Evolutionary conservation across 805 yeast genomes (phyloP).

Genomic region (Lachancea sp.): DNA sequence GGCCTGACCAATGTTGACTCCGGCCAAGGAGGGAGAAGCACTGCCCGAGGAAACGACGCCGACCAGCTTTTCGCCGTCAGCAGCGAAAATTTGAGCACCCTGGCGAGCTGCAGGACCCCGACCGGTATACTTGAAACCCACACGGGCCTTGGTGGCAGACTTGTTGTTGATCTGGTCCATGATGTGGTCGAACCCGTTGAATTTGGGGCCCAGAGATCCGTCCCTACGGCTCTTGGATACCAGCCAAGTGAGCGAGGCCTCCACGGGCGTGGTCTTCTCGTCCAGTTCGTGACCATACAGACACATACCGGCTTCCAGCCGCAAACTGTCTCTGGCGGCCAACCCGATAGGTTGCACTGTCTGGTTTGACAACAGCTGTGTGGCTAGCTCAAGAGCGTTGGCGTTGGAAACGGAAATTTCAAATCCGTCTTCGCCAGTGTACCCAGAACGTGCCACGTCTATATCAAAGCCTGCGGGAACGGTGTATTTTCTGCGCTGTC

Average conservation of each 20-base stretch:
- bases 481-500: conserved; percentile 38
- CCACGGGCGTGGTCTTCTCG: conserved; percentile 77
- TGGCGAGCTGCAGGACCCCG: conserved; percentile 93
- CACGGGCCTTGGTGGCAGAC: conserved; percentile 50
- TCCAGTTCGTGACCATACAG: conserved; percentile 88
- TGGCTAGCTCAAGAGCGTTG: conserved; percentile 55
- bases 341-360: conserved; percentile 81
- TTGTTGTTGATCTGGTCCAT: conserved; percentile 67
- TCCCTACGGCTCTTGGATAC: conserved; percentile 73
- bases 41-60: conserved; percentile 52
- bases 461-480: conserved; percentile 39
- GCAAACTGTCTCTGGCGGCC: conserved; percentile 95
- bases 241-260: conserved; percentile 85
- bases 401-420: conserved; percentile 73
- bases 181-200: conserved; percentile 73
- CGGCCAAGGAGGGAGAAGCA: conserved; percentile 62
- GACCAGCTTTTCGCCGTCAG: conserved; percentile 49
- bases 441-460: conserved; percentile 92
- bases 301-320: conserved; percentile 98
- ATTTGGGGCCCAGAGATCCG: conserved; percentile 30
- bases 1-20: conserved; percentile 83
- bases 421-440: conserved; percentile 98
- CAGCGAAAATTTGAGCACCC: conserved; percentile 57
- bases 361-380: conserved; percentile 45
- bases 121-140: conserved; percentile 56